Conservation (phyloP, 768 basidiomycete species). For the Terana coerulea region DNA sequence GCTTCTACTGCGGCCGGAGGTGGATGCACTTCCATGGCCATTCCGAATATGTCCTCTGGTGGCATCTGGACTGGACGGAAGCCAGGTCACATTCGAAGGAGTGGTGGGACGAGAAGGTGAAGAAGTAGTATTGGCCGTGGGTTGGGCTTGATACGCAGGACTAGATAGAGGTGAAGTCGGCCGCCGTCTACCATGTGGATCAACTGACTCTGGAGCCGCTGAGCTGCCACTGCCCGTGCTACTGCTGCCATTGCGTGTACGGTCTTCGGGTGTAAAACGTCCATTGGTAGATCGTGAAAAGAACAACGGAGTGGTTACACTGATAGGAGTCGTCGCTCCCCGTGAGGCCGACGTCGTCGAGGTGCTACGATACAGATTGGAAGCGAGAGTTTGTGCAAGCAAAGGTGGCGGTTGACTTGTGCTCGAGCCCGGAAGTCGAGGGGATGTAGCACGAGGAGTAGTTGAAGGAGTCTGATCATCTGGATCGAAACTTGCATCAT, state of each 20-base stretch:
- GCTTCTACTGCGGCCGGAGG: constrained; percentile 24
- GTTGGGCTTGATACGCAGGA: constrained; percentile 54
- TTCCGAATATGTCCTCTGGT: constrained; percentile 11
- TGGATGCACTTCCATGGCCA: constrained; percentile 44
- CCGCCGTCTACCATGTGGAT: constrained; percentile 55
- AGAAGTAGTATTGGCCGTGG: constrained; percentile 28
- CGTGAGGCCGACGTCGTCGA: constrained; percentile 51
- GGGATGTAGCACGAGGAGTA: constrained; percentile 78
- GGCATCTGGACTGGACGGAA: constrained; percentile 32
- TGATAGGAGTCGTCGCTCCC: constrained; percentile 41
- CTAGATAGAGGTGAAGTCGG: constrained; percentile 72
- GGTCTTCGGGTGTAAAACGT: constrained; percentile 58
- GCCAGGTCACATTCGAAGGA: constrained; percentile 80
- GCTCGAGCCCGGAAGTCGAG: constrained; percentile 37
- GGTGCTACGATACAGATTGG: constrained; percentile 45
- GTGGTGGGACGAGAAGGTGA: constrained; percentile 47
- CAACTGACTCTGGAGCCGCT: constrained; percentile 22
- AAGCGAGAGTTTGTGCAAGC: constrained; percentile 32
- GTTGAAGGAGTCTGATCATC: constrained; percentile 69
- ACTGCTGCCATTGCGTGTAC: constrained; percentile 17
- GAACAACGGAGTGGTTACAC: constrained; percentile 40
- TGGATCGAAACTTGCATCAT: constrained; percentile 43
- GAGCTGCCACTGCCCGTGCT: constrained; percentile 9
- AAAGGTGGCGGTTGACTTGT: constrained; percentile 28
- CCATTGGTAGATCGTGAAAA: constrained; percentile 61